phyloP scores from a whole-genome alignment of 768 basidiomycete species.

The Hirschioporus abietinus region DNA sequence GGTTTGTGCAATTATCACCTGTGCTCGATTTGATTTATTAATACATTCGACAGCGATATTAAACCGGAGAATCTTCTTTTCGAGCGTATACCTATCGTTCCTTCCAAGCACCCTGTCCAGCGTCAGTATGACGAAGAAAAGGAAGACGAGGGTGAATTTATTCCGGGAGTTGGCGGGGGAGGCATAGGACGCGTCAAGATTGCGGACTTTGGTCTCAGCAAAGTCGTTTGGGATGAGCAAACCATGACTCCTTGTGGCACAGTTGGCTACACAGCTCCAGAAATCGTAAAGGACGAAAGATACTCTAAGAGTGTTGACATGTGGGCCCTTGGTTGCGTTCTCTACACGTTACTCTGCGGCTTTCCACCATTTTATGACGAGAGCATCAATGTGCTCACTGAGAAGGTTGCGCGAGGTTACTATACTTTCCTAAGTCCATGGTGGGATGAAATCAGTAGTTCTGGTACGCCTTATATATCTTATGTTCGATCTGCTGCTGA shows the following conservation, averaged over 20 bases:
- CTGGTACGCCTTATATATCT: constrained; percentile 44
- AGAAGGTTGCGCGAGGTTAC: constrained; percentile 95
- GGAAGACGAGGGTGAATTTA: constrained; percentile 96
- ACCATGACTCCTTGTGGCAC: constrained; percentile 99
- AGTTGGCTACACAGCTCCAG: constrained; percentile 98
- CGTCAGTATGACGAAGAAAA: constrained; percentile 98
- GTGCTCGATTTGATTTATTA: neutral
- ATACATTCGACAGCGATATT: constrained; percentile 57
- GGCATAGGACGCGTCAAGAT: constrained; percentile 98
- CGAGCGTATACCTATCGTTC: constrained; percentile 85
- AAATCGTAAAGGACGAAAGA: constrained; percentile 98
- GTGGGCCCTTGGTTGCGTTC: constrained; percentile 99
- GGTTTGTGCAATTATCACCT: constrained; percentile 31
- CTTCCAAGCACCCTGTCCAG: constrained; percentile 66
- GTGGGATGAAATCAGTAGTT: constrained; percentile 93
- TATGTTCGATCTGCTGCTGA: constrained; percentile 11
- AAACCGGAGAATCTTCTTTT: constrained; percentile 98
- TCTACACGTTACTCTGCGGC: constrained; percentile 96
- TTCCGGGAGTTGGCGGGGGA: constrained; percentile 87
- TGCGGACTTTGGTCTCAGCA: constrained; percentile 95
- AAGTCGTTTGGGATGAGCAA: constrained; percentile 98
- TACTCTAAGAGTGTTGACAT: constrained; percentile 97
- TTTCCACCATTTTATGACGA: constrained; percentile 99
- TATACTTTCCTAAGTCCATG: constrained; percentile 99
- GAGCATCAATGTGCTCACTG: constrained; percentile 94